Evolutionary conservation across 164 flowering plant species (phyloP).

Genomic region (Nelumbo lutea): DNA sequence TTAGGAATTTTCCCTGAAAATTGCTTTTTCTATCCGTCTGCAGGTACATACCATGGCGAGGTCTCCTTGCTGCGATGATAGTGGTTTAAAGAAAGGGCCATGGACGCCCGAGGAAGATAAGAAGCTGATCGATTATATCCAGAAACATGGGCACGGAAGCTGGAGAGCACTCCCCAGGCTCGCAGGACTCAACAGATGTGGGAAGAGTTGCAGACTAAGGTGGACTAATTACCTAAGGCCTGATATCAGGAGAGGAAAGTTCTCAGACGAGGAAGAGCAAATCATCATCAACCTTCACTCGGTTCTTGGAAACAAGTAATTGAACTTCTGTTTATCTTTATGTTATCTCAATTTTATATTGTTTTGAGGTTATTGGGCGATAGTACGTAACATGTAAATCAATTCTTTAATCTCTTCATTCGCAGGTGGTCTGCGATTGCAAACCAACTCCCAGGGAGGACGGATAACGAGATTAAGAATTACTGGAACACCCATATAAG

Average conservation of each 20-base stretch:
- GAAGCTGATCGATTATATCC: not conserved
- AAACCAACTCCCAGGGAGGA: not conserved
- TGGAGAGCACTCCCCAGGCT: not conserved
- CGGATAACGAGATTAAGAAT: not conserved
- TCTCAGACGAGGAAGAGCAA: not conserved
- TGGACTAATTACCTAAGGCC: not conserved
- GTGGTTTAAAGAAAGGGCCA: not conserved
- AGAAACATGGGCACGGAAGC: not conserved
- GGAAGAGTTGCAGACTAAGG: not conserved
- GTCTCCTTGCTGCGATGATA: not conserved
- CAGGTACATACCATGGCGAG: not conserved
- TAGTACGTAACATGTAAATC: not conserved
- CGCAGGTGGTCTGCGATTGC: not conserved
- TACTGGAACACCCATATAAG: not conserved
- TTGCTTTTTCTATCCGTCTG: too few relatives aligned
- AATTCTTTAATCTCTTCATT: not conserved
- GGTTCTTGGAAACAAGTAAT: not conserved
- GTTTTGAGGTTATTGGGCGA: not conserved
- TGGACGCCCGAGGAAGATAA: not conserved
- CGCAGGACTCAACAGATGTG: not conserved
- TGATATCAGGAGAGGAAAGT: not conserved
- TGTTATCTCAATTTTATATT: not conserved
- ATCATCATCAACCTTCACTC: not conserved
- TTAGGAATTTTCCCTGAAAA: too few relatives aligned
- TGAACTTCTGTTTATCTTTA: not conserved